These are phyloP conservation scores for Hyphopichia burtonii DNA, from an alignment of 1,139 yeast genomes.

Conservation along the genomic window DNA sequence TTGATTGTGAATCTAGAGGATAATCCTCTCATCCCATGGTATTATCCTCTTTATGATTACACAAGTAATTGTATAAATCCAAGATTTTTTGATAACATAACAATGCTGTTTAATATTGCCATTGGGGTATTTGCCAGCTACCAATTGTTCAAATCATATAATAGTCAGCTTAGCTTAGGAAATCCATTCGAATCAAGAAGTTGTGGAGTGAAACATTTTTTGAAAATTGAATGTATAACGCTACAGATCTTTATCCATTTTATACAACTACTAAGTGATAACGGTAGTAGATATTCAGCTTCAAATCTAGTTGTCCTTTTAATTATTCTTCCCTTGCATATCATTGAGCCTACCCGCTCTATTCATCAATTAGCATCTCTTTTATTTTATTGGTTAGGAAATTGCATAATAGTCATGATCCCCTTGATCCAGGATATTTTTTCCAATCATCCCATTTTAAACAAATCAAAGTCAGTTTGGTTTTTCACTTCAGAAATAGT, in stretches of 20 bases:
- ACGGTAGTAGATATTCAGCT: no score
- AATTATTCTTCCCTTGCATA: background rate
- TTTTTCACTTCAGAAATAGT: slow-evolving; percentile 9
- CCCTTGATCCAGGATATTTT: background rate
- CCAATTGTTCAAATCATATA: background rate
- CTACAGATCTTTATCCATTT: background rate
- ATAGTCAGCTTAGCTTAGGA: background rate
- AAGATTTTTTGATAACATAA: background rate
- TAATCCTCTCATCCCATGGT: background rate
- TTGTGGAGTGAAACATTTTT: background rate
- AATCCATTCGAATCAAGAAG: background rate
- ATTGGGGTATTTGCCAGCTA: background rate
- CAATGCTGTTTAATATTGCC: background rate
- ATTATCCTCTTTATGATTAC: background rate
- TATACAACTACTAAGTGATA: background rate
- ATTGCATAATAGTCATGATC: background rate
- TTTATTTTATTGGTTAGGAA: slow-evolving; percentile 1
- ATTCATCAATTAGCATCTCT: slow-evolving; percentile 3
- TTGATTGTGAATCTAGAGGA: no score
- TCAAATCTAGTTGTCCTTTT: slow-evolving; percentile 8
- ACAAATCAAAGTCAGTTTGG: slow-evolving; percentile 6
- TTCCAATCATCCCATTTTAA: background rate
- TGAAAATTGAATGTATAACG: background rate
- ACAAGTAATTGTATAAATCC: background rate
- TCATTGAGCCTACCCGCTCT: slow-evolving; percentile 1